Evolutionary conservation across 805 yeast genomes (phyloP), one percentile per base, ranked within the genome.

Genomic region (Candida vartiovaarae): DNA sequence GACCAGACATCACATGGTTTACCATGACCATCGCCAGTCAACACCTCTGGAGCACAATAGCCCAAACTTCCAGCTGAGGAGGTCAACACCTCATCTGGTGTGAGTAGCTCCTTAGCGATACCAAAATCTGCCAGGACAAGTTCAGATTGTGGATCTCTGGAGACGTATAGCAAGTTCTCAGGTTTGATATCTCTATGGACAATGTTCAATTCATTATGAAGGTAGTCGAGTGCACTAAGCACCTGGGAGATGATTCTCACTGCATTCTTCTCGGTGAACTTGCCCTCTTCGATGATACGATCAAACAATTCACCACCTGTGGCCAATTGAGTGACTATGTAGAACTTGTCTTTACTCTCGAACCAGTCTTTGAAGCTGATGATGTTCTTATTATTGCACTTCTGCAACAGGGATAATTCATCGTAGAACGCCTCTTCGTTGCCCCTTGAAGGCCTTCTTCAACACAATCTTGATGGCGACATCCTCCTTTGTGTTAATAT

Each of bases 1-100:
- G 95, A 84, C 99, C 99, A 91, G 43, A 91, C 76, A 62, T 91
- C 99, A 65, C 96, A 91, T 1, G 96, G 91, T 56, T 85, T 87
- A 34, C 96, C 95, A 64, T 91, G 97, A 7, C 96, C 98, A 34
- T 72, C 69, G 11, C 84, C 80, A 35, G 80, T 66, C 33, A 91
- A 73, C 6, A 91, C 89, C 59, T 91, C 99, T 0, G 99, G 99
- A 0, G 98, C 98, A 31, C 95, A 96, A 62, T 91, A 91, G 2
- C 99, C 98, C 64, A 87, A 81, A 1, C 96, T 85, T 1, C 98
- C 98, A 1, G 96, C 95, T 35, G 85, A 81, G 24, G 82, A 69
- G 30, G 73, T 78, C 46, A 87, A 68, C 47, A 76, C 67, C 44
- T 84, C 87, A 52, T 78, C 75, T 4, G 78, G 72, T 9, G 71